A percentile compares a stretch with the other conserved stretches of the same genome.
These are phyloP conservation scores for Seminavis robusta DNA, from an alignment of 108 stramenopile species.

Conservation along the genomic window DNA sequence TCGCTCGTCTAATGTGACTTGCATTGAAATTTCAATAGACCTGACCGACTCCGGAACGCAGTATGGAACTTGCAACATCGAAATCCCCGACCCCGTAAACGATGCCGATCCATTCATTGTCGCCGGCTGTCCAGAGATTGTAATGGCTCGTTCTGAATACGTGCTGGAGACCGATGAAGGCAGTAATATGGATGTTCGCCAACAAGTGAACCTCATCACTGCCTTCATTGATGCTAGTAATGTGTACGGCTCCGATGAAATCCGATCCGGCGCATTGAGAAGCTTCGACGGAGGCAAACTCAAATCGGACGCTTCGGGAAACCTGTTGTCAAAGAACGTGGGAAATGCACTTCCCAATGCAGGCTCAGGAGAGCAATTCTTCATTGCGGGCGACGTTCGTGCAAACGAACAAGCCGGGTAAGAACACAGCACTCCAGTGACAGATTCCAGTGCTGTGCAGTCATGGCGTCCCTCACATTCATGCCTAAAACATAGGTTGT, in stretches of 20 bases:
- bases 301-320: background rate
- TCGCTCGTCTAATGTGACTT: too few species aligned
- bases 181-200: background rate
- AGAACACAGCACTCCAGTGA: too few species aligned
- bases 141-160: background rate
- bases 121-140: background rate
- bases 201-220: conserved; percentile 8
- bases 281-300: background rate
- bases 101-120: too few species aligned
- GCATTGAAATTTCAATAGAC: too few species aligned
- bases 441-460: too few species aligned
- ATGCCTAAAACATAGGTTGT: too few species aligned
- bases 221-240: conserved; percentile 4
- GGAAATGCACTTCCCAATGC: too few species aligned
- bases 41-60: background rate
- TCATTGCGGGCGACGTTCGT: conserved; percentile 37
- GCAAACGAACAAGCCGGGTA: conserved; percentile 42
- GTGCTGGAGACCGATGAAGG: background rate
- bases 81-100: background rate
- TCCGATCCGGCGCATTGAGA: background rate
- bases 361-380: too few species aligned
- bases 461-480: too few species aligned
- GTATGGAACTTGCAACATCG: background rate
- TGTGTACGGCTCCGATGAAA: conserved; percentile 11
- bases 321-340: too few species aligned